Evolutionary conservation across 139 green algal species (phyloP).

Genomic region (Haematococcus lacustris): DNA sequence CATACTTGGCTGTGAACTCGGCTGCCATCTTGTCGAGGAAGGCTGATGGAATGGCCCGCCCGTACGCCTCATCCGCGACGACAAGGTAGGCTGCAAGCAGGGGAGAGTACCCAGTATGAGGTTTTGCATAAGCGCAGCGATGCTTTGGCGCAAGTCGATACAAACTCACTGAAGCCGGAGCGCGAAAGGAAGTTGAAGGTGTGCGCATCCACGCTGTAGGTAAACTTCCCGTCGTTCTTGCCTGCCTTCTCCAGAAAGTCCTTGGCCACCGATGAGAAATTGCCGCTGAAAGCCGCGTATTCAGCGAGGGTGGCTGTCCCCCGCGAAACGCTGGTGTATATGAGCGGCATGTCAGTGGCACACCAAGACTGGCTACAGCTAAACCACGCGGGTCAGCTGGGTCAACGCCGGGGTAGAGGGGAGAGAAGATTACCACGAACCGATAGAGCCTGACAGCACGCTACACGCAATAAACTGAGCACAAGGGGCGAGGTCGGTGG

Average conservation of each 20-base stretch:
- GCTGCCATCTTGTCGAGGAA: slow-evolving; percentile 78
- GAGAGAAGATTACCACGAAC: no score
- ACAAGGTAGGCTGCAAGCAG: slow-evolving; percentile 72
- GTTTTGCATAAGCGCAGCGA: no score
- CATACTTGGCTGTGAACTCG: slow-evolving; percentile 74
- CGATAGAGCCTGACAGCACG: no score
- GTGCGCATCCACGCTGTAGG: slow-evolving; percentile 64
- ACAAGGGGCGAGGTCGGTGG: no score
- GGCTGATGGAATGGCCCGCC: slow-evolving; percentile 83
- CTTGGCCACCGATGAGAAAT: slow-evolving; percentile 82
- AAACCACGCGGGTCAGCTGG: no score
- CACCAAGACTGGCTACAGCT: no score
- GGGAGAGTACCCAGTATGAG: no score
- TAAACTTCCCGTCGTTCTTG: slow-evolving; percentile 63
- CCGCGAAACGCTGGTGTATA: slow-evolving; percentile 25
- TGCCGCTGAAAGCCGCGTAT: slow-evolving; percentile 82
- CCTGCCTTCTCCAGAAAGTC: slow-evolving; percentile 69
- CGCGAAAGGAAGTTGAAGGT: slow-evolving; percentile 84
- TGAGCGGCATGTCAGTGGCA: slow-evolving; percentile 27
- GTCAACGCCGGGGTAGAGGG: no score
- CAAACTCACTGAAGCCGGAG: slow-evolving; percentile 66
- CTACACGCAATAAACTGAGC: no score
- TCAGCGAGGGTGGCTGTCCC: slow-evolving; percentile 59
- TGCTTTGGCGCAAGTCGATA: no score
- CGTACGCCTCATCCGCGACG: slow-evolving; percentile 86